phyloP scores from a whole-genome alignment of 2,329 filamentous ascomycete genomes.

The Talaromyces sp. region DNA sequence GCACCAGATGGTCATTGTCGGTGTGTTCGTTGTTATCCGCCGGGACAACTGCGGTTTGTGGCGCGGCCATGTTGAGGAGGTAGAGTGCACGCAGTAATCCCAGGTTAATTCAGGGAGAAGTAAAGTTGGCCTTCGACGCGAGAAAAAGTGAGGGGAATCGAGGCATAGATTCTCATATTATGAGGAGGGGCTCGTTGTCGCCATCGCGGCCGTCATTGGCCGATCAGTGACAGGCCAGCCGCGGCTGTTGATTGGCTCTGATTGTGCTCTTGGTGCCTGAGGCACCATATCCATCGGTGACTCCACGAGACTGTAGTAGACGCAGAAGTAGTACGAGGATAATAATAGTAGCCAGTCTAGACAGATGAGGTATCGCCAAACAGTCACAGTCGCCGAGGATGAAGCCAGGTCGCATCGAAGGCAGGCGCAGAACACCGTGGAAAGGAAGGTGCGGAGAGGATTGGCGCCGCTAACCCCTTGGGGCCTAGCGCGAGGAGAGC shows the following conservation, averaged over 20 bases:
- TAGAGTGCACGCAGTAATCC: background rate
- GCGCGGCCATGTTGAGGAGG: conserved; percentile 20
- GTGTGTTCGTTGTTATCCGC: conserved; percentile 7
- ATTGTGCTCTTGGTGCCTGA: background rate
- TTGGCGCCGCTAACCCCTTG: background rate
- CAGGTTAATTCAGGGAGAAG: background rate
- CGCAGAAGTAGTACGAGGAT: background rate
- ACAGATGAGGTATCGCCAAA: no score
- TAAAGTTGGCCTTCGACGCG: background rate
- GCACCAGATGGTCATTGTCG: conserved; percentile 52
- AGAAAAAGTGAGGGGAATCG: background rate
- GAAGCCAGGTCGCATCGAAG: no score
- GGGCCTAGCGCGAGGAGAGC: background rate
- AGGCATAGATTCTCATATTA: background rate
- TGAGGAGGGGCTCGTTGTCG: conserved; percentile 11
- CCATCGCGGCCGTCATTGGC: conserved; percentile 16
- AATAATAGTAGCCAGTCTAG: background rate
- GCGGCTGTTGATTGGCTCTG: conserved; percentile 10
- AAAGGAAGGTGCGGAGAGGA: background rate
- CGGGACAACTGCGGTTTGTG: conserved; percentile 8
- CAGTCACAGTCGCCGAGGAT: no score
- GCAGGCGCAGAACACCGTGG: background rate
- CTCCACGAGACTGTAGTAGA: background rate
- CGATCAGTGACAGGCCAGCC: conserved; percentile 10
- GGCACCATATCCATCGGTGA: background rate